phyloP scores from a whole-genome alignment of 2,329 filamentous ascomycete genomes.

The Aspergillus floridensis region DNA sequence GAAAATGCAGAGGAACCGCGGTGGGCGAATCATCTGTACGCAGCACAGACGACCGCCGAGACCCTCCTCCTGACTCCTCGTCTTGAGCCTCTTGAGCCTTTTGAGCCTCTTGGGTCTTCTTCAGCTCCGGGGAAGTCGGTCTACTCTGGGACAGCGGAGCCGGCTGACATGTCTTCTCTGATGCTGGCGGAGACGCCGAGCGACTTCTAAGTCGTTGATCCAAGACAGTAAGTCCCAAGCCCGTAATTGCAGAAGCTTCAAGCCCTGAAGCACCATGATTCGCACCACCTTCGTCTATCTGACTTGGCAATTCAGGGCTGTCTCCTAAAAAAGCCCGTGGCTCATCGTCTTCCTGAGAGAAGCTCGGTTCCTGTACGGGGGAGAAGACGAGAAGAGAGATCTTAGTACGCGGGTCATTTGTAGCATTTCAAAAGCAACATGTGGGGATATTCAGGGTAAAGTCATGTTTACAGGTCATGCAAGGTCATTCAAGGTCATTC shows the following conservation, averaged over 20 bases:
- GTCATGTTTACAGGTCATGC: slow-evolving; percentile 28
- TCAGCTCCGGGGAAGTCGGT: slow-evolving; percentile 31
- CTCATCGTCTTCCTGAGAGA: slow-evolving; percentile 35
- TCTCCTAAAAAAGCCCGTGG: slow-evolving; percentile 62
- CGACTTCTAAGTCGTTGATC: slow-evolving; percentile 34
- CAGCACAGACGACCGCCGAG: slow-evolving; percentile 31
- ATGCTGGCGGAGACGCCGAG: slow-evolving; percentile 32
- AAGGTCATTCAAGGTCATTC: neutral
- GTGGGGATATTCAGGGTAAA: slow-evolving; percentile 23
- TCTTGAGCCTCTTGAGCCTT: slow-evolving; percentile 7
- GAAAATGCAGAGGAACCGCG: slow-evolving; percentile 56
- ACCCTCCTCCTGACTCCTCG: slow-evolving; percentile 15
- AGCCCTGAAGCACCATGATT: slow-evolving; percentile 49
- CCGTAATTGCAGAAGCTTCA: slow-evolving; percentile 21
- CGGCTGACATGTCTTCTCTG: slow-evolving; percentile 29
- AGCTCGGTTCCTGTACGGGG: slow-evolving; percentile 34
- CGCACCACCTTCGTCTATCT: slow-evolving; percentile 40
- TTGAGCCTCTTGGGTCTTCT: neutral
- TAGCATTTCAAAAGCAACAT: slow-evolving; percentile 14
- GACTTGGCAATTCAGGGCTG: slow-evolving; percentile 58
- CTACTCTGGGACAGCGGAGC: slow-evolving; percentile 34
- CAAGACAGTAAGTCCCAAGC: slow-evolving; percentile 20
- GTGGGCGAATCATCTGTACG: slow-evolving; percentile 48
- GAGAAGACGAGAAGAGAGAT: slow-evolving; percentile 24
- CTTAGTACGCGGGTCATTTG: slow-evolving; percentile 32